These are phyloP conservation scores for Mycena metata DNA, from an alignment of 768 basidiomycete genomes.

Conservation along the genomic window DNA sequence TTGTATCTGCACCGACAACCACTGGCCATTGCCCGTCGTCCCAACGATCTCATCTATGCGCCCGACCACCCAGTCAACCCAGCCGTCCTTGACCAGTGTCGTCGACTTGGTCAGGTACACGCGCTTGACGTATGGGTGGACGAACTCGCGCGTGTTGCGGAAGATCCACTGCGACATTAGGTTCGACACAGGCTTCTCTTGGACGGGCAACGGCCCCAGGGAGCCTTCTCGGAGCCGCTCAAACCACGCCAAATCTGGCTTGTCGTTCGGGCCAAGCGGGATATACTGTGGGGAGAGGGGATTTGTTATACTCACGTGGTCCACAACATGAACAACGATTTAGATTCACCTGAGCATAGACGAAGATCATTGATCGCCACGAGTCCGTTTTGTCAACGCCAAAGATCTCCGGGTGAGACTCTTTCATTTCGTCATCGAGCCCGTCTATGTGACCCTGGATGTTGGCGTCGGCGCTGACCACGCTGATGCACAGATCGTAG, in stretches of 20 bases:
- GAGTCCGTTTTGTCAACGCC: constrained; percentile 9
- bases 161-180: not conserved
- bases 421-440: constrained; percentile 11
- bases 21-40: no score
- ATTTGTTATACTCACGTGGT: no score
- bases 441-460: constrained; percentile 16
- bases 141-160: not conserved
- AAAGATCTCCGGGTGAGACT: constrained; percentile 19
- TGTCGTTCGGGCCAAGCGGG: constrained; percentile 16
- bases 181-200: constrained; percentile 3
- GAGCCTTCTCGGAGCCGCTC: constrained; percentile 11
- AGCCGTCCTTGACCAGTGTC: no score
- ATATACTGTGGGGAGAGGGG: no score
- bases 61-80: no score
- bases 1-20: no score
- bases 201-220: not conserved
- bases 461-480: constrained; percentile 26
- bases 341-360: constrained; percentile 27
- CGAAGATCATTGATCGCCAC: constrained; percentile 17
- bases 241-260: constrained; percentile 27
- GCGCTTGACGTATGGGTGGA: no score
- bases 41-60: no score
- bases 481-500: not conserved
- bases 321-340: no score
- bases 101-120: no score